Conservation (phyloP, 2,329 filamentous ascomycete genomes). For the Botryosphaeria dothidea region DNA sequence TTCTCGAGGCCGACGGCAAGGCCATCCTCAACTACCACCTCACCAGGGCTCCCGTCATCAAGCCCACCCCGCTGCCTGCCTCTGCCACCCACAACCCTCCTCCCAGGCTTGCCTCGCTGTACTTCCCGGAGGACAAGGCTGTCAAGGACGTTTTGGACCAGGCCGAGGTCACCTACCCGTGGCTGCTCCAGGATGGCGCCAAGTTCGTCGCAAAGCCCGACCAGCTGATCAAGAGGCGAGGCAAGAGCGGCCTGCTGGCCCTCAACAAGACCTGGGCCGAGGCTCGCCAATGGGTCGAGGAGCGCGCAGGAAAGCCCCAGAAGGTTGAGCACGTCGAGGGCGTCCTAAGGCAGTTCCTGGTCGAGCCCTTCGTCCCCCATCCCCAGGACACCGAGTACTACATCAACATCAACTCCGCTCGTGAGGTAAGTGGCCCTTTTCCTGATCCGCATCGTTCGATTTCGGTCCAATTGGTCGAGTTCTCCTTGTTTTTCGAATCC, state of each 20-base stretch:
- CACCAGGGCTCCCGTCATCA: conserved; percentile 94
- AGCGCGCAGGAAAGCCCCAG: conserved; percentile 86
- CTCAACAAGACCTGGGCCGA: conserved; percentile 98
- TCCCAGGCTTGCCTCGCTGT: conserved; percentile 83
- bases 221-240: conserved; percentile 99
- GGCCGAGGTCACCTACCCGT: conserved; percentile 95
- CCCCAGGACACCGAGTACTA: conserved; percentile 97
- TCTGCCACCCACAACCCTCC: conserved; percentile 89
- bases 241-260: conserved; percentile 94
- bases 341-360: conserved; percentile 89
- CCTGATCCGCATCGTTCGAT: conserved; percentile 18
- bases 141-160: conserved; percentile 85
- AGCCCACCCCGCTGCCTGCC: conserved; percentile 87
- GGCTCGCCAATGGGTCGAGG: conserved; percentile 89
- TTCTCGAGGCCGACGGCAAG: conserved; percentile 99
- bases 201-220: conserved; percentile 99
- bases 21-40: conserved; percentile 99
- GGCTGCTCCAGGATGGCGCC: conserved; percentile 78
- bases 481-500: neutral
- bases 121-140: conserved; percentile 87
- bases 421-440: conserved; percentile 75
- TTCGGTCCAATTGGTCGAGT: conserved; percentile 17
- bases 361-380: conserved; percentile 98
- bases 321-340: conserved; percentile 91
- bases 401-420: conserved; percentile 99